Conservation (phyloP, 768 basidiomycete genomes). For the Trametes cingulata region DNA sequence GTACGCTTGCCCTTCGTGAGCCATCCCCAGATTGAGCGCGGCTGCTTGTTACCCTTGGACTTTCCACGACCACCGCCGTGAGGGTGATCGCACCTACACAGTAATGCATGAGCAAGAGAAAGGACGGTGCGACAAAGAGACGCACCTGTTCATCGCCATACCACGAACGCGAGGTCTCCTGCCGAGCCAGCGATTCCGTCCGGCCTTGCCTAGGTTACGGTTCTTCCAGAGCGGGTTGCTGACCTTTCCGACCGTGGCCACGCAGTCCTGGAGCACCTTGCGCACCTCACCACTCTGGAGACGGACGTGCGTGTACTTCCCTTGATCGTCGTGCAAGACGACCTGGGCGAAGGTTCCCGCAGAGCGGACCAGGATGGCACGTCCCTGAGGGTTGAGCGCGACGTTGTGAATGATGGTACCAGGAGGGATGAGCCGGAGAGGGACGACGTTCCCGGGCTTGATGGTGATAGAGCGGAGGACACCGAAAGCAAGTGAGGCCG, state of each 20-base stretch:
- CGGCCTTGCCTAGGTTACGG: slow-evolving; percentile 86
- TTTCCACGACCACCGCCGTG: slow-evolving; percentile 99
- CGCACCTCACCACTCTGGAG: slow-evolving; percentile 93
- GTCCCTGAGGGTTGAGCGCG: slow-evolving; percentile 72
- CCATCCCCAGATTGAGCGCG: slow-evolving; percentile 92
- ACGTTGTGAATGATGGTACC: slow-evolving; percentile 89
- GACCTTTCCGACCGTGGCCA: slow-evolving; percentile 88
- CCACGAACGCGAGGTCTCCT: slow-evolving; percentile 84
- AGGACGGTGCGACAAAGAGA: slow-evolving; percentile 5
- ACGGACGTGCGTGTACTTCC: slow-evolving; percentile 77
- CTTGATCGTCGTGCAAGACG: slow-evolving; percentile 71
- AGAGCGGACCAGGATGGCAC: slow-evolving; percentile 81
- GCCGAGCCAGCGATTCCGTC: slow-evolving; percentile 85
- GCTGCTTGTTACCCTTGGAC: slow-evolving; percentile 94
- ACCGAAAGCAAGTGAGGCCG: slow-evolving; percentile 75
- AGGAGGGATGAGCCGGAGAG: slow-evolving; percentile 87
- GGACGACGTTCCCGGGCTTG: slow-evolving; percentile 91
- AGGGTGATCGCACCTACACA: slow-evolving; percentile 77
- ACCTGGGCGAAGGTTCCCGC: slow-evolving; percentile 88
- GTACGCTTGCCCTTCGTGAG: slow-evolving; percentile 91
- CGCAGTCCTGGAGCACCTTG: slow-evolving; percentile 76
- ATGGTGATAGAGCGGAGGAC: slow-evolving; percentile 80
- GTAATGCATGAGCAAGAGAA: slow-evolving; percentile 9
- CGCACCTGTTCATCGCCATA: slow-evolving; percentile 96
- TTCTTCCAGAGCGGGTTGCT: slow-evolving; percentile 91